Evolutionary conservation across 495 filamentous ascomycete species (phyloP).

Genomic region (Baudoinia panamericana): DNA sequence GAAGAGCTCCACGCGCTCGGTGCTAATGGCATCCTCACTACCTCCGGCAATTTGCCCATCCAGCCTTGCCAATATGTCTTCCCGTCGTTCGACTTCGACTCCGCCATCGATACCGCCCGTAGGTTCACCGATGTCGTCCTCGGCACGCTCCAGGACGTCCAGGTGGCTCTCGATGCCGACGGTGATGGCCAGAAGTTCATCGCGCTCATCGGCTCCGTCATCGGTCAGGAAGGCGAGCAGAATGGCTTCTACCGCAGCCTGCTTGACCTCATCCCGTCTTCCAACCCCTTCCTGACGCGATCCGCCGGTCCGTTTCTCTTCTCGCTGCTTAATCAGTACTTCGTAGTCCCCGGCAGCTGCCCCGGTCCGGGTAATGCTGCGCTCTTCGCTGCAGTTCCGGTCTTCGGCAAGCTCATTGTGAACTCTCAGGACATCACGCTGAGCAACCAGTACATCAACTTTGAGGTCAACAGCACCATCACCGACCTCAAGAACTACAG

Average conservation of each 20-base stretch:
- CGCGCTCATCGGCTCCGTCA: conserved; percentile 37
- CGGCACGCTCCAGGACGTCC: conserved; percentile 49
- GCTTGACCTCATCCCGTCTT: conserved; percentile 38
- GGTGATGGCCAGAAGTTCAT: conserved; percentile 42
- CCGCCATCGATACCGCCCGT: conserved; percentile 45
- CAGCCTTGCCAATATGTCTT: conserved; percentile 50
- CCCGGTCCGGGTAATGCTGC: conserved; percentile 1
- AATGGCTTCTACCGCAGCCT: conserved; percentile 49
- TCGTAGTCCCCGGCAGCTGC: conserved; percentile 46
- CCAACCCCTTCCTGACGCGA: conserved; percentile 52
- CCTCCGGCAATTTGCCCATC: conserved; percentile 37
- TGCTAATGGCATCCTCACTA: conserved; percentile 40
- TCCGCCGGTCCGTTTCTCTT: conserved; percentile 46
- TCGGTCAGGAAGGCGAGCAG: conserved; percentile 24
- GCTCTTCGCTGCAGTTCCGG: conserved; percentile 7
- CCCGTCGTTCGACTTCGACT: conserved; percentile 41
- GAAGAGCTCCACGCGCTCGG: conserved; percentile 54
- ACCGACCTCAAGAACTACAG: conserved; percentile 3
- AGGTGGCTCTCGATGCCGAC: conserved; percentile 39
- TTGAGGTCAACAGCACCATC: conserved; percentile 11
- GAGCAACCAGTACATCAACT: conserved; percentile 10
- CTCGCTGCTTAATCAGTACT: conserved; percentile 39
- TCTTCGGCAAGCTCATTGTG: conserved; percentile 15
- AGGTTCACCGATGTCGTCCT: conserved; percentile 54
- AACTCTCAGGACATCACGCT: conserved; percentile 4